Evolutionary conservation across 768 basidiomycete genomes (phyloP), one percentile per base, ranked within the genome.

Genomic region (Leccinum rimulosum): DNA sequence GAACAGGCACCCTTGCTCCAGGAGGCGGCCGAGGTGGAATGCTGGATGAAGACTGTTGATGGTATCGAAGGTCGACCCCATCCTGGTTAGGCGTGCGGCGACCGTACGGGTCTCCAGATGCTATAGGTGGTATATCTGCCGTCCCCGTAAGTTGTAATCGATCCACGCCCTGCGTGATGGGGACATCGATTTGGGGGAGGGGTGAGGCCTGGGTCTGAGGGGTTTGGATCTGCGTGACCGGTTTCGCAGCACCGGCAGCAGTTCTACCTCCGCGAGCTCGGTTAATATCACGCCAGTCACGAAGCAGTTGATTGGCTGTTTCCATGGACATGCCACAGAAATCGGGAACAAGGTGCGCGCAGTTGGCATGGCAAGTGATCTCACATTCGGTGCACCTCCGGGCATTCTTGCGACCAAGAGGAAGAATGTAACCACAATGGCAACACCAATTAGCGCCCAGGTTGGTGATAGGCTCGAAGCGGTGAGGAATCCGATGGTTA

Each of bases 301-400:
- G 85, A 53, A 99, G 82, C 19, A 99, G 81, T 67, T 89, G 86
- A 73, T 98, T 98, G 51, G 97, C 96, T 38, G 93, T 96, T 75
- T 98, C 96, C 96, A 98, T 98, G 38, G 95, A 94, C 95, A 99
- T 98, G 47, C 97, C 97, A 69, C 97, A 99, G 75, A 99, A 98
- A 75, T 99, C 96, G 59, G 97, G 97, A 43, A 99, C 97, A 58
- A 98, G 84, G 73, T 99, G 97, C 1, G 95, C 92, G 76, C 97
- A 99, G 63, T 94, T 91, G 19, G 93, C 94, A 75, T 99, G 97
- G 67, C 95, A 98, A 50, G 96, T 98, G 65, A 98, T 87, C 68
- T 89, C 86, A 76, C 97, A 99, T 73, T 98, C 96, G 0, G 92
- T 87, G 73, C 97, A 99, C 74, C 90, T 91, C 57, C 94, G 87